Evolutionary conservation across 257 asterid species (phyloP).

Genomic region (Solanum neorickii): DNA sequence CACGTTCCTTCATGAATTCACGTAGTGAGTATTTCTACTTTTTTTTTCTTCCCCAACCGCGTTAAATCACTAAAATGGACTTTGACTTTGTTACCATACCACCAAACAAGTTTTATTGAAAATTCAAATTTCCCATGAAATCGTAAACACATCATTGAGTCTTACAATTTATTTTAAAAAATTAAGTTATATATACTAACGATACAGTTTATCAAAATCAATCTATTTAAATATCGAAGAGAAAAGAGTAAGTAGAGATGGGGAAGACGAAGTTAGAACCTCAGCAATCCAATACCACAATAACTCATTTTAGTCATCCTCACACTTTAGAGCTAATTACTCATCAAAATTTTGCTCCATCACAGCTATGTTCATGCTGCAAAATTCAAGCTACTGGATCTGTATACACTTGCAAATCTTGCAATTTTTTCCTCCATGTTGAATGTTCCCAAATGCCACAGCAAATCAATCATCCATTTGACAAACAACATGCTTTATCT

Average conservation of each 20-base stretch:
- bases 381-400: conserved; percentile 18
- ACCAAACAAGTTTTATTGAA: not conserved
- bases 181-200: not conserved
- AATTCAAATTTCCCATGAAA: not conserved
- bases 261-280: not conserved
- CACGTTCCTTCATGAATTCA: not conserved
- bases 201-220: not conserved
- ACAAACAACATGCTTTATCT: conserved; percentile 20
- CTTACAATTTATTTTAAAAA: fast-evolving
- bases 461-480: conserved; percentile 42
- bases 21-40: not conserved
- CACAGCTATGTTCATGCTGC: conserved; percentile 39
- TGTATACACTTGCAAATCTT: conserved; percentile 32
- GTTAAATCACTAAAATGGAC: not conserved
- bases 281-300: not conserved
- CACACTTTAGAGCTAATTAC: conserved; percentile 21
- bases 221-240: not conserved
- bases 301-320: conserved; percentile 49
- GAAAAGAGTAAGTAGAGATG: not conserved
- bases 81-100: not conserved
- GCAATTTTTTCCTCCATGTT: conserved; percentile 41
- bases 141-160: not conserved
- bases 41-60: not conserved
- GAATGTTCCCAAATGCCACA: conserved; percentile 44
- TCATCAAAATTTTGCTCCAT: not conserved